These are phyloP conservation scores for Centrapalus pauciflorus DNA, from an alignment of 129 eudicot genomes.

Conservation along the genomic window DNA sequence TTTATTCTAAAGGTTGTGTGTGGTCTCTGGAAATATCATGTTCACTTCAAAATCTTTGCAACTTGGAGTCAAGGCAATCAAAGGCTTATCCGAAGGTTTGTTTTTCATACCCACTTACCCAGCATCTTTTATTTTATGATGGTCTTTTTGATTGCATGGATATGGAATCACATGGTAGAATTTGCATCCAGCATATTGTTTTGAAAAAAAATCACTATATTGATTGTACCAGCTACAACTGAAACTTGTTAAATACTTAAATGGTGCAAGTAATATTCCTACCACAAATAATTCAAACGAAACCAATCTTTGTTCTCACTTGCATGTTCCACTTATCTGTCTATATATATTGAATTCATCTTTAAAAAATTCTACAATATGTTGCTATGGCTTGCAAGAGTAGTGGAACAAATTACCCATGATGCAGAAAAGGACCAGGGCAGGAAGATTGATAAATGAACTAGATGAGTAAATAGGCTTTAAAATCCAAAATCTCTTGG, in stretches of 20 bases:
- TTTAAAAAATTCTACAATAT: too few species aligned
- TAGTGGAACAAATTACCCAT: too few species aligned
- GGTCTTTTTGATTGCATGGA: neutral
- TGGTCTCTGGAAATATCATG: slow-evolving; percentile 10
- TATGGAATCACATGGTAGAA: neutral
- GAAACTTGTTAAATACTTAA: neutral
- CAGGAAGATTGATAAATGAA: too few species aligned
- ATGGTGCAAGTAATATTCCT: too few species aligned
- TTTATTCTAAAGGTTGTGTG: neutral
- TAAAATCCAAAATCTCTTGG: too few species aligned
- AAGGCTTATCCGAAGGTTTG: slow-evolving; percentile 12
- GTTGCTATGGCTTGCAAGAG: too few species aligned
- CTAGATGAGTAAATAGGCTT: too few species aligned
- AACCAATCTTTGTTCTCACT: too few species aligned
- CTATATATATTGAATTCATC: too few species aligned
- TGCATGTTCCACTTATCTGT: too few species aligned
- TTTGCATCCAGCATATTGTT: neutral
- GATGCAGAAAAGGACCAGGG: too few species aligned
- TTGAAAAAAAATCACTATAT: neutral
- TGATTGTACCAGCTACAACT: neutral
- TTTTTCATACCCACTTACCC: neutral
- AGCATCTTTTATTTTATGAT: neutral
- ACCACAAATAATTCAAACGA: too few species aligned
- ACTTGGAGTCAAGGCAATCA: slow-evolving; percentile 17
- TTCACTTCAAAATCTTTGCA: slow-evolving; percentile 10